Evolutionary conservation across 305 asterid species (phyloP).

Genomic region (Fraxinus latifolia): DNA sequence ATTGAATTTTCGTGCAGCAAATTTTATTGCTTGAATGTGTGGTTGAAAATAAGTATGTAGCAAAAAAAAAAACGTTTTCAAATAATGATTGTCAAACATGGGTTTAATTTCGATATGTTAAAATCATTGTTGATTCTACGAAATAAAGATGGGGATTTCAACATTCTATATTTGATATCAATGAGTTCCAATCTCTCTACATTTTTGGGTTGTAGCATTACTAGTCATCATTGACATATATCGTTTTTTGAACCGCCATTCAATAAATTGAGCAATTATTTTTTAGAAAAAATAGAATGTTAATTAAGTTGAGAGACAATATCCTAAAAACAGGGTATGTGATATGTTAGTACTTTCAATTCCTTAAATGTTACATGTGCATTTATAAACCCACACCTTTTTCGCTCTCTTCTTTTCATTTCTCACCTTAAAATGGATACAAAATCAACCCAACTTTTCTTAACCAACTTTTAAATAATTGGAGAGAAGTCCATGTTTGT

Average conservation of each 20-base stretch:
- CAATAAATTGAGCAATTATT: too few species aligned
- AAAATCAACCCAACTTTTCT: neutral
- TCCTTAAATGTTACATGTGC: neutral
- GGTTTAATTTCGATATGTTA: too few species aligned
- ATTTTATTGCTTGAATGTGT: too few species aligned
- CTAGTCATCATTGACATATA: neutral
- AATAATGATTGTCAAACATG: too few species aligned
- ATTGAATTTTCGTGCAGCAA: too few species aligned
- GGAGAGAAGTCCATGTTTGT: too few species aligned
- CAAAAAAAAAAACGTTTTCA: too few species aligned
- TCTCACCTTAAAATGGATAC: neutral
- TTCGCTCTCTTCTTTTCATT: neutral
- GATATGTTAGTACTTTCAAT: neutral
- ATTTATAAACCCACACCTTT: neutral
- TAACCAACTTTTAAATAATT: neutral
- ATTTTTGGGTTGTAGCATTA: neutral
- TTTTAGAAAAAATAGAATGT: too few species aligned
- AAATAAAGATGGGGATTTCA: neutral
- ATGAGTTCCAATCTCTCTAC: neutral
- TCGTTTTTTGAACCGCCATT: too few species aligned
- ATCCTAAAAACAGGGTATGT: neutral
- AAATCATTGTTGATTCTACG: neutral
- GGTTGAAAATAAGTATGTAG: too few species aligned
- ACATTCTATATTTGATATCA: neutral
- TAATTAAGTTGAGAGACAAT: too few species aligned